These are phyloP conservation scores for Leishmania turanica DNA, from an alignment of 208 protist genomes.

Conservation along the genomic window DNA sequence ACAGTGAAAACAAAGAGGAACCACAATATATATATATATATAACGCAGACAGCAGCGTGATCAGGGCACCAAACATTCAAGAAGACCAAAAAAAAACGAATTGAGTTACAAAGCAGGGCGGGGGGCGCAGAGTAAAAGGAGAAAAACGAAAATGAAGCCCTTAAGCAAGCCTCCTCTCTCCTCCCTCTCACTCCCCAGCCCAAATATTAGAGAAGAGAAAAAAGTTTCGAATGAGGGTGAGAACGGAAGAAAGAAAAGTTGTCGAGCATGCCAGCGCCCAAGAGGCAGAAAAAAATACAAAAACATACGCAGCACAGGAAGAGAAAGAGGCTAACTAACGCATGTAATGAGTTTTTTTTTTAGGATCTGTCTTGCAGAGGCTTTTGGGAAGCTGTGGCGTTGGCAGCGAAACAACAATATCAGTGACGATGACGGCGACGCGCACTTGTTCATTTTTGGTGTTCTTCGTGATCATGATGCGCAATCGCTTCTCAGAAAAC, in stretches of 20 bases:
- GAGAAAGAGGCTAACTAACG: constrained; percentile 1
- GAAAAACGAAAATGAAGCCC: neutral
- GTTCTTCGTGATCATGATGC: constrained; percentile 4
- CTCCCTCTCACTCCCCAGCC: neutral
- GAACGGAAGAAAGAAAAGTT: neutral
- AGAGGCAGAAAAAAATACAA: neutral
- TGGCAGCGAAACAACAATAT: constrained; percentile 7
- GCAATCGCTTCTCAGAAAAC: constrained; percentile 12
- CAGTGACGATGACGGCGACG: constrained; percentile 9
- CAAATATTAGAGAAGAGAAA: neutral
- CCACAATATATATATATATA: neutral
- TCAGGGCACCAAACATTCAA: neutral
- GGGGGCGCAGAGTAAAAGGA: neutral
- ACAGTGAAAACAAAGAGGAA: neutral
- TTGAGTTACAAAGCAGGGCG: neutral
- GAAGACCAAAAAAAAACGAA: neutral
- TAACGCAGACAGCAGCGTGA: neutral
- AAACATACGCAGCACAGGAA: neutral
- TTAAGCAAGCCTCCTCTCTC: neutral
- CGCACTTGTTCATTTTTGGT: constrained; percentile 12
- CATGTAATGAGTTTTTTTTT: constrained; percentile 11
- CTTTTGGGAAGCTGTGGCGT: constrained; percentile 2
- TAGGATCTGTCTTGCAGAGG: constrained; percentile 10
- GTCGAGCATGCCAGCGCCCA: neutral
- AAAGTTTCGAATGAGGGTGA: neutral